Base-by-base conservation (phyloP, 202 grass and related monocot genomes). In the Panicum virgatum region DNA sequence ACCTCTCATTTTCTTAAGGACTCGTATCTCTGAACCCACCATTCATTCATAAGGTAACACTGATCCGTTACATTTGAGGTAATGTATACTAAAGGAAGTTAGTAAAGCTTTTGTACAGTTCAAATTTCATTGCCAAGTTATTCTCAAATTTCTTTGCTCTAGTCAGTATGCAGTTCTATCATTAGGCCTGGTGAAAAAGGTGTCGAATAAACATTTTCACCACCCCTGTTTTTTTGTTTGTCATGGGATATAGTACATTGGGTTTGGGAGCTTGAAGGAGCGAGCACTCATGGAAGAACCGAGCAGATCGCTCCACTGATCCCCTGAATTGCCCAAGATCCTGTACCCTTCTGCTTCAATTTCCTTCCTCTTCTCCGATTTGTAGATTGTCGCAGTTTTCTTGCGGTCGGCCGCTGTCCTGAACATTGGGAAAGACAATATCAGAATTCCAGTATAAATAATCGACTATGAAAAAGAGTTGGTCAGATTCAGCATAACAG, bases 251-350 rank as follows among this genome's bases (percentile, higher is more conserved):
- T 88, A 89, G 23, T 97, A 97, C 94, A 93, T 91, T 19, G 94
- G 91, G 38, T 97, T 97, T 27, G 94, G 94, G 46, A 93, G 81
- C 81, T 97, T 93, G 80, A 97, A 97, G 40, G 94, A 97, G 1
- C 94, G 94, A 78, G n/a, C 75, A n/a, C 88, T 91, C 72, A 89
- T 42, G 7, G 90, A 80, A 62, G 23, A 93, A 34, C 94, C 91
- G 44, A 93, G 42, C 66, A 93, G 81, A 53, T 97, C 94, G 42
- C 91, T 97, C 94, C 94, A 97, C 40, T 97, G 94, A 78, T 97
- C 94, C 22, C 94, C 94, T 0, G 94, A 97, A 68, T 93, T 93
- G 34, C 91, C 94, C 22, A 87, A 79, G 64, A 97, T 97, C 81
- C 72, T 91, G 62, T 87, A 93, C 67, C 94, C 94, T 23, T 97